Percentiles rank a stretch among this genome's conserved stretches.
Evolutionary conservation across 768 basidiomycete genomes (phyloP).

Genomic region (Panaeolus papilionaceus): DNA sequence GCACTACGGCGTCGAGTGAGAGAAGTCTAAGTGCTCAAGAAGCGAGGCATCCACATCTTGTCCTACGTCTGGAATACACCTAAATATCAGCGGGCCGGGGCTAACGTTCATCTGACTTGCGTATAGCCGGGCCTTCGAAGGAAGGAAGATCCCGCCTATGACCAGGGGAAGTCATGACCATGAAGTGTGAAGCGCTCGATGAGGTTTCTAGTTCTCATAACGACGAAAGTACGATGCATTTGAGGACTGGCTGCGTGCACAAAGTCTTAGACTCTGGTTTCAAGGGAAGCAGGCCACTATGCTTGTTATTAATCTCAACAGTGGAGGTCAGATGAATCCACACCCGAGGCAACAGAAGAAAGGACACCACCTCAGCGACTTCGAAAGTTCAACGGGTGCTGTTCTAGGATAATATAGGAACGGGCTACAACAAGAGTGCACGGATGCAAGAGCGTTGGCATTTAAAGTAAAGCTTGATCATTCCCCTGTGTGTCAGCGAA

Average conservation of each 20-base stretch:
- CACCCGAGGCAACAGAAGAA: background rate
- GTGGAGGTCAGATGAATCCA: constrained; percentile 1
- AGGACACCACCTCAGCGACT: background rate
- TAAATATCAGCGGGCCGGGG: background rate
- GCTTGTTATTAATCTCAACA: background rate
- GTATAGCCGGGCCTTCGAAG: background rate
- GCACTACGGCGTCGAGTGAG: background rate
- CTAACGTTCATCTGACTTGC: background rate
- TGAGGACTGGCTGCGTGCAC: background rate
- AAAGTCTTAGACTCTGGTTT: no score
- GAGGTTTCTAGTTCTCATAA: background rate
- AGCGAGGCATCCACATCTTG: background rate
- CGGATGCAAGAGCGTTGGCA: background rate
- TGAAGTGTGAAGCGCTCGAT: background rate
- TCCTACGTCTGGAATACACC: background rate
- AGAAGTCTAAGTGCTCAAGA: background rate
- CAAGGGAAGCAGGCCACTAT: background rate
- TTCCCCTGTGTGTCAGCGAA: background rate
- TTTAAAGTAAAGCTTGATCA: background rate
- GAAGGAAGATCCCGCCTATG: background rate
- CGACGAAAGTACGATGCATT: background rate
- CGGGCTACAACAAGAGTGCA: background rate
- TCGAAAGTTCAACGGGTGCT: background rate
- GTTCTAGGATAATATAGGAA: constrained; percentile 1
- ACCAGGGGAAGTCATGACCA: background rate